Percentiles rank a stretch among this genome's conserved stretches.
Conservation (phyloP, 2,329 filamentous ascomycete genomes). For the Didymella sp. region DNA sequence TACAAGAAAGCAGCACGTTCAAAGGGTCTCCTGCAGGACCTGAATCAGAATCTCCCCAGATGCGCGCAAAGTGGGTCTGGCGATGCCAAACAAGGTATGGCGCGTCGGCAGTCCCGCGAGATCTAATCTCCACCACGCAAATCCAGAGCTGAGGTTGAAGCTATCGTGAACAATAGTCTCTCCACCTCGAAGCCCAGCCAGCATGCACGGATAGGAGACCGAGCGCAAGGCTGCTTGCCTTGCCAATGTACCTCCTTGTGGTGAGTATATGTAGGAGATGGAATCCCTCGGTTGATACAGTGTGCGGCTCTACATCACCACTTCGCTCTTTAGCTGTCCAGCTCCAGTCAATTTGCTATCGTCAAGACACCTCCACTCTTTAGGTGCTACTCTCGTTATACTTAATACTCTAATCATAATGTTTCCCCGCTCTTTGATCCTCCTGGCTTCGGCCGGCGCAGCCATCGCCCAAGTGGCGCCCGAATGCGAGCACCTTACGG, state of each 20-base stretch:
- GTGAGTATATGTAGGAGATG: slow-evolving; percentile 13
- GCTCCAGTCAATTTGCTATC: slow-evolving; percentile 20
- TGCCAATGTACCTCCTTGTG: background rate
- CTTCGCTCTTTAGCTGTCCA: slow-evolving; percentile 22
- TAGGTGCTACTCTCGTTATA: slow-evolving; percentile 16
- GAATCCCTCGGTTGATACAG: slow-evolving; percentile 1
- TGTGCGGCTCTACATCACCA: slow-evolving; percentile 15
- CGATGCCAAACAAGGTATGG: slow-evolving; percentile 4
- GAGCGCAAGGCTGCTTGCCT: background rate
- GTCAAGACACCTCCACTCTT: slow-evolving; percentile 15
- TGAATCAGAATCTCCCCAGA: slow-evolving; percentile 15
- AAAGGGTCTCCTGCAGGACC: slow-evolving; percentile 2
- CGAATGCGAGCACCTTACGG: slow-evolving; percentile 16
- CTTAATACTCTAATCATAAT: slow-evolving; percentile 21
- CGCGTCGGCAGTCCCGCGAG: slow-evolving; percentile 13
- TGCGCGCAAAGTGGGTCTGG: slow-evolving; percentile 9
- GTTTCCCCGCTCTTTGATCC: slow-evolving; percentile 17
- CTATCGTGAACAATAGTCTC: slow-evolving; percentile 10
- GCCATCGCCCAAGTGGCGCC: slow-evolving; percentile 16
- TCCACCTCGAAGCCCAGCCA: slow-evolving; percentile 9
- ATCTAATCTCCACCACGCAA: slow-evolving; percentile 15
- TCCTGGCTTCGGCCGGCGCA: slow-evolving; percentile 17
- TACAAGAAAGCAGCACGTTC: background rate
- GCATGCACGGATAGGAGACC: background rate
- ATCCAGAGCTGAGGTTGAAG: slow-evolving; percentile 16